These are phyloP conservation scores for Ilex asprella DNA, from an alignment of 257 asterid genomes.

Conservation along the genomic window DNA sequence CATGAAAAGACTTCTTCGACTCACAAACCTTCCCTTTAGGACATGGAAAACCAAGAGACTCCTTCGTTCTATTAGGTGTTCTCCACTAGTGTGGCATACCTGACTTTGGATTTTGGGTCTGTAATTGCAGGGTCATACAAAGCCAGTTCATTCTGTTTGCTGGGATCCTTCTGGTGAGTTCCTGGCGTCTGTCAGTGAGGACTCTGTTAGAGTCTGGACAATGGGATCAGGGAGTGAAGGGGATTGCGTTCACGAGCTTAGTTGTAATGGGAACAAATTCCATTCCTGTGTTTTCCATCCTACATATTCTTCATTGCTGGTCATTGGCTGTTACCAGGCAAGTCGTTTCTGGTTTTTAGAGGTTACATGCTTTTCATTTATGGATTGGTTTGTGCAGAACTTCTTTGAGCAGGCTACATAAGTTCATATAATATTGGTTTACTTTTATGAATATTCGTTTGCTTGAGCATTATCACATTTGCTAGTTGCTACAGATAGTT, in stretches of 20 bases:
- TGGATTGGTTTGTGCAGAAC: neutral
- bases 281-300: constrained; percentile 95
- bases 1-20: no score
- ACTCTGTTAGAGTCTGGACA: constrained; percentile 86
- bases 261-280: constrained; percentile 80
- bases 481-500: no score
- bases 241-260: constrained; percentile 74
- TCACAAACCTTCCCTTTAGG: no score
- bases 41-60: no score
- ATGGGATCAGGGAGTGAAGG: constrained; percentile 78
- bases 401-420: neutral
- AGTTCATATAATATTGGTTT: neutral
- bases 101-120: no score
- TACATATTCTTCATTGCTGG: constrained; percentile 65
- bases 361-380: no score
- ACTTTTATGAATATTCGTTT: no score
- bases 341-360: constrained; percentile 12
- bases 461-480: no score
- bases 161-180: constrained; percentile 93
- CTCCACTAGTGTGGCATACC: no score
- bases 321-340: constrained; percentile 96
- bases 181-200: constrained; percentile 88
- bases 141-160: constrained; percentile 61
- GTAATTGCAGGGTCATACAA: constrained; percentile 64
- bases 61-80: no score